Evolutionary conservation across 371 early-diverging fungal genomes (phyloP), one percentile per base, ranked within the genome.

Genomic region (Mucor racemosus): DNA sequence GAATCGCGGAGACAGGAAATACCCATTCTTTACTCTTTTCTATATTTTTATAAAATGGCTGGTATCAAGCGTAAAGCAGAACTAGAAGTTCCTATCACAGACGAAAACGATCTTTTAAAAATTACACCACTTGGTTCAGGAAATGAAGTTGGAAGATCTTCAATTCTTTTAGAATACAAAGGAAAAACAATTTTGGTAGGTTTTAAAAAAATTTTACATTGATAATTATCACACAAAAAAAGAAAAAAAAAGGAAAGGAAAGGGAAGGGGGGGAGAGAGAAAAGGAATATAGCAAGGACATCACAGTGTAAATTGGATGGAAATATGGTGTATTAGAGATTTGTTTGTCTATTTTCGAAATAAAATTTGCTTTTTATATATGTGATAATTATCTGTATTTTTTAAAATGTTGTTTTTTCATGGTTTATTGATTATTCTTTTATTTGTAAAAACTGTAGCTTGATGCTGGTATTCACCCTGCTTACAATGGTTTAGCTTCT

Each of bases 381-480:
- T 50, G 38, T 62, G 40, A 41, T 62, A 42, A 59, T 66, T 75
- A 41, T 46, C 58, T 50, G 46, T 68, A 26, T 36, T 38, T 38
- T 34, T 57, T 17, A 17, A 13, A 41, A 7, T 58, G 46, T 60
- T 59, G 11, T n/a, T 55, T 33, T 54, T 44, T 21, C 13, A 21
- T 14, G 53, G 21, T 62, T 65, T 64, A 46, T 75, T 48, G 35
- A 42, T 72, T 46, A 9, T 17, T 62, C 60, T 75, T 60, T 60
- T 33, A 53, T 54, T 71, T 19, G 54, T 60, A 31, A 26, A 26
- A 44, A 44, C 17, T 53, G 53, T 80, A 92, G 94, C 90, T 99
- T 65, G 99, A 99, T 86, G 98, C 98, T 74, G 99, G 99, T 62
- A 90, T 99, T 68, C 99, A 99, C 85, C 99, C 99, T 19, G 99